These are phyloP conservation scores for Xylaria hypoxylon DNA, from an alignment of 2,329 filamentous ascomycete genomes.

Conservation along the genomic window DNA sequence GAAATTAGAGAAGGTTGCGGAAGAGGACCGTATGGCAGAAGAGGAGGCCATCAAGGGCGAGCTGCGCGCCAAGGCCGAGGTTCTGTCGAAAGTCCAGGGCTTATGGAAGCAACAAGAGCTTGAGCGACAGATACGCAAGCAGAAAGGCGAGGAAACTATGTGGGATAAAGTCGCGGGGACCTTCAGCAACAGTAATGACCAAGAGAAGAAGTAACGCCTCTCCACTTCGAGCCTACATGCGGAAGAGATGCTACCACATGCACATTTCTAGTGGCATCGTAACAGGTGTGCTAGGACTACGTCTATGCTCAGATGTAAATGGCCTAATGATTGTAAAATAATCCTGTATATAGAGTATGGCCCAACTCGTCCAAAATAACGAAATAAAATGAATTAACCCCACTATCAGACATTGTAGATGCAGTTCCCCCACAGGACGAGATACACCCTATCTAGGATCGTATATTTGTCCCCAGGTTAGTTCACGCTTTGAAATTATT, in stretches of 20 bases:
- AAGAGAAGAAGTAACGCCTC: slow-evolving; percentile 39
- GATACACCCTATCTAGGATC: neutral
- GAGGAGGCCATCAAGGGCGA: slow-evolving; percentile 73
- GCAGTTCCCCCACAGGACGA: neutral
- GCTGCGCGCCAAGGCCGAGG: slow-evolving; percentile 68
- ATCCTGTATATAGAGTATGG: slow-evolving; percentile 31
- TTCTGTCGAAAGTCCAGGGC: slow-evolving; percentile 66
- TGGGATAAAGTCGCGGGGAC: slow-evolving; percentile 55
- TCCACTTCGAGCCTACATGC: neutral
- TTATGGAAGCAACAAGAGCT: slow-evolving; percentile 67
- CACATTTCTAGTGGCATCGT: neutral
- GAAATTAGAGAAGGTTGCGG: slow-evolving; percentile 67
- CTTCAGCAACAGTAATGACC: slow-evolving; percentile 42
- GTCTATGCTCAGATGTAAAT: neutral
- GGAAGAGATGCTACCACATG: neutral
- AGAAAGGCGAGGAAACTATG: slow-evolving; percentile 63
- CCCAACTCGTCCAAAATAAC: slow-evolving; percentile 11
- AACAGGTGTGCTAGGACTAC: neutral
- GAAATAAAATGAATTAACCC: slow-evolving; percentile 18
- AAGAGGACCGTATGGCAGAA: slow-evolving; percentile 70
- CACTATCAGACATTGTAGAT: neutral
- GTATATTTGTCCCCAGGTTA: neutral
- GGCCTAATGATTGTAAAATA: slow-evolving; percentile 32
- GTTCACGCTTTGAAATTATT: too few relatives aligned
- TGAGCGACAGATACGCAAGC: slow-evolving; percentile 66